Evolutionary conservation across 1,284 basidiomycete genomes (phyloP), one percentile per base, ranked within the genome.

Genomic region (Vanrija pseudolonga): DNA sequence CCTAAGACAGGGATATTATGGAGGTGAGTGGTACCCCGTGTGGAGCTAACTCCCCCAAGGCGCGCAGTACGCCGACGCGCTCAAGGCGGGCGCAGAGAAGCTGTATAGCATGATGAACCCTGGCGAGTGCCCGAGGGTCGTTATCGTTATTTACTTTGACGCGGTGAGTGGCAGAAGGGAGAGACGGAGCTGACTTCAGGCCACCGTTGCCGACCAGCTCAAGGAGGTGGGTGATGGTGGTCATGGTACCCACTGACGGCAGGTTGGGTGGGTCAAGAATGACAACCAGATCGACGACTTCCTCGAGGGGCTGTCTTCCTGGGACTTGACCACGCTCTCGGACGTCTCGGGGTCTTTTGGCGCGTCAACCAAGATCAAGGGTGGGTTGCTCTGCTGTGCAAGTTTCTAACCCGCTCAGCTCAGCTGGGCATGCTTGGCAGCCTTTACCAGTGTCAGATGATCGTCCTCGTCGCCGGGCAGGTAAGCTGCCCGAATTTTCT

Each of bases 301-400:
- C 51, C 50, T 63, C 19, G 65, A 66, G 22, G 64, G 65, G 2
- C 53, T 61, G 38, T 51, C 45, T 14, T 39, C 43, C 1, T 46
- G 46, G 59, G 88, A 86, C n/a, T 68, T 89, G 45, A 85, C 48
- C 32, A 47, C 26, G 18, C 38, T 87, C 46, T 82, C 86, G 2
- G 81, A 57, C 42, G 51, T 90, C 26, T 80, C 88, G 17, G 89
- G 89, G 0, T 88, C 87, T 70, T 51, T 48, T 15, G 57, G 53
- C 1, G 53, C 53, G 20, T 52, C 53, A 0, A 14, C 45, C 5
- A 66, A 61, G 45, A 55, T 68, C 20, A 53, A 53, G 26, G 63
- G 66, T 67, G 32, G 54, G 61, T 18, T 32, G 2, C 3, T 17
- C 0, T 0, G 12, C n/a, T 3, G 22, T 14, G 0, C n/a, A 2